These are phyloP conservation scores for Hyaloraphidium curvatum DNA, from an alignment of 192 early-diverging fungal species.

Conservation along the genomic window DNA sequence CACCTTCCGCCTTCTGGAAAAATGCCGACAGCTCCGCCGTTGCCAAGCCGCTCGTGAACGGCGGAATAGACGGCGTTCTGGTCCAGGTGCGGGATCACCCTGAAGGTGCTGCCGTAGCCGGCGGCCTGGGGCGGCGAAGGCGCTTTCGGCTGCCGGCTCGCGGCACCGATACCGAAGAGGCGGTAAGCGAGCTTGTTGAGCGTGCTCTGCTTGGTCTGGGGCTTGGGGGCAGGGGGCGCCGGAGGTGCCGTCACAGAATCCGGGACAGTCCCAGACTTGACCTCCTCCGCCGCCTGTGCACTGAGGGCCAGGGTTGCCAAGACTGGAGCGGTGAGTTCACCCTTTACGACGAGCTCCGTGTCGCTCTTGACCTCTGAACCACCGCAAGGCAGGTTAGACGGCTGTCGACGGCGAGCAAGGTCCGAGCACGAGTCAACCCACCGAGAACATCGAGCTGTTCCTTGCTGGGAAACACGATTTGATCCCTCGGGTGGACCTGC, in stretches of 20 bases:
- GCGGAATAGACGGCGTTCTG: constrained; percentile 69
- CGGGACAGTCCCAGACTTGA: constrained; percentile 35
- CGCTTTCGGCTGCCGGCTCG: not conserved
- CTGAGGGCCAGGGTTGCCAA: too few species aligned
- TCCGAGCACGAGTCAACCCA: too few species aligned
- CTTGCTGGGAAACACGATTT: constrained; percentile 41
- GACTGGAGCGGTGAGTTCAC: too few species aligned
- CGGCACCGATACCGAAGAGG: not conserved
- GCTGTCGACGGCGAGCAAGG: too few species aligned
- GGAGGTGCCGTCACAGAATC: constrained; percentile 39
- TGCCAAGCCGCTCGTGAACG: constrained; percentile 59
- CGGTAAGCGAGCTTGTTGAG: not conserved
- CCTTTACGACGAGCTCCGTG: constrained; percentile 53
- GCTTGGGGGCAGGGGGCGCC: not conserved
- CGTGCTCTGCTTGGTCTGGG: not conserved
- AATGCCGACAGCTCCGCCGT: constrained; percentile 71
- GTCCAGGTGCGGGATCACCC: constrained; percentile 57
- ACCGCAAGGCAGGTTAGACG: too few species aligned
- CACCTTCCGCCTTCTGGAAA: constrained; percentile 76
- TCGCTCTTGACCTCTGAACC: constrained; percentile 73
- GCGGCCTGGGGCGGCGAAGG: not conserved
- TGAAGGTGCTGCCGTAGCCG: constrained; percentile 12
- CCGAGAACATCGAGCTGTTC: constrained; percentile 40
- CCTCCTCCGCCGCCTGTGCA: constrained; percentile 38
- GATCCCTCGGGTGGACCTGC: constrained; percentile 38